Percentiles rank a stretch among this genome's conserved stretches.
phyloP scores from a whole-genome alignment of 352 stramenopile genomes.

The Aphanomyces invadans region DNA sequence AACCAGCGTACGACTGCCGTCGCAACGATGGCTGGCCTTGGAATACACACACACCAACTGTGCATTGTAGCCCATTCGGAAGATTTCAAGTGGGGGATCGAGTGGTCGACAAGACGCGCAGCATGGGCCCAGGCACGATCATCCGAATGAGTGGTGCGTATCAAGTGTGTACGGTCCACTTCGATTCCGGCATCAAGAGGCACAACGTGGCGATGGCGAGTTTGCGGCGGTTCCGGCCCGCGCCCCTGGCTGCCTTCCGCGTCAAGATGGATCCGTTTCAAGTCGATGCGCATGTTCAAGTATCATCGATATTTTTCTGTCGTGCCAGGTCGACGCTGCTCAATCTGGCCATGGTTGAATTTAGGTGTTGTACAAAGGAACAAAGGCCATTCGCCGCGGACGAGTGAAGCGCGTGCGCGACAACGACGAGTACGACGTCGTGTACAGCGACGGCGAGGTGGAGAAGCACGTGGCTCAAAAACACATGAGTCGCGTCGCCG shows the following conservation, averaged over 20 bases:
- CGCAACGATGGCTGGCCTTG: too few species aligned
- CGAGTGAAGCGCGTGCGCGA: slow-evolving; percentile 14
- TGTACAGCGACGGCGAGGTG: slow-evolving; percentile 27
- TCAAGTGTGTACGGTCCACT: slow-evolving; percentile 60
- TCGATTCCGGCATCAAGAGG: slow-evolving; percentile 43
- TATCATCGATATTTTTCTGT: neutral
- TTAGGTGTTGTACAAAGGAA: slow-evolving; percentile 40
- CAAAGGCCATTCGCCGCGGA: slow-evolving; percentile 28
- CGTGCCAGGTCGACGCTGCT: slow-evolving; percentile 29
- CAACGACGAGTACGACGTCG: slow-evolving; percentile 28
- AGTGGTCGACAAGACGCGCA: slow-evolving; percentile 30
- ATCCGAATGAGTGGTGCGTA: slow-evolving; percentile 56
- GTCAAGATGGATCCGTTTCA: slow-evolving; percentile 5
- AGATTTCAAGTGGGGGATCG: slow-evolving; percentile 39
- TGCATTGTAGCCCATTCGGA: too few species aligned
- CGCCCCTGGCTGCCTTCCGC: neutral
- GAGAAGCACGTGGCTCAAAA: slow-evolving; percentile 20
- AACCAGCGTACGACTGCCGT: slow-evolving; percentile 30
- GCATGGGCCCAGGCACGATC: slow-evolving; percentile 41
- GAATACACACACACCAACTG: neutral
- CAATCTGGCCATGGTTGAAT: too few species aligned
- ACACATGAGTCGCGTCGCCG: neutral
- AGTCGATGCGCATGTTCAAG: neutral
- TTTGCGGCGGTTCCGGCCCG: slow-evolving; percentile 25
- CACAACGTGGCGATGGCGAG: slow-evolving; percentile 55